phyloP scores from a whole-genome alignment of 1,284 basidiomycete species.

The Somion occarium region DNA sequence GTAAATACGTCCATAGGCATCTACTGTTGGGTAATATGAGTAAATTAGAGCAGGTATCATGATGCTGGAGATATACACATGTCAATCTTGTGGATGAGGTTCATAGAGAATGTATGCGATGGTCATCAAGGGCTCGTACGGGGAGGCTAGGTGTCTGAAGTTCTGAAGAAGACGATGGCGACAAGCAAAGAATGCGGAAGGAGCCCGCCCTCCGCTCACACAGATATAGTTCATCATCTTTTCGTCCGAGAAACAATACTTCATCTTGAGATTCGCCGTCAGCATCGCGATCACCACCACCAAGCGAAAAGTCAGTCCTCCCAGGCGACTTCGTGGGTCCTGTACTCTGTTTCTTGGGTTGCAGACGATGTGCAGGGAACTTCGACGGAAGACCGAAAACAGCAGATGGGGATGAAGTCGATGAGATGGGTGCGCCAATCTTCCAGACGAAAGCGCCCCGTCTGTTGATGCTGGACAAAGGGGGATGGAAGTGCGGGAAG shows the following conservation, averaged over 20 bases:
- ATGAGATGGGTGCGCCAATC: slow-evolving; percentile 56
- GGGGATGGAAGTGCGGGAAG: slow-evolving; percentile 62
- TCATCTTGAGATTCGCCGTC: slow-evolving; percentile 62
- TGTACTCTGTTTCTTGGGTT: slow-evolving; percentile 46
- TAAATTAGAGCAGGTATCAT: slow-evolving; percentile 26
- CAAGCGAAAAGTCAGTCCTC: slow-evolving; percentile 44
- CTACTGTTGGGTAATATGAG: slow-evolving; percentile 12
- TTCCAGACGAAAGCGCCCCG: slow-evolving; percentile 74
- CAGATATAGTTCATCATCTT: slow-evolving; percentile 69
- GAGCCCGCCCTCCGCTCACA: slow-evolving; percentile 70
- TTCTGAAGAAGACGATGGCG: slow-evolving; percentile 14
- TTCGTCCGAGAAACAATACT: slow-evolving; percentile 71
- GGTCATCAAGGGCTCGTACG: not conserved
- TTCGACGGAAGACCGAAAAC: slow-evolving; percentile 34
- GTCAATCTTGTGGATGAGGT: slow-evolving; percentile 4
- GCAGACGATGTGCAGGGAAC: slow-evolving; percentile 29
- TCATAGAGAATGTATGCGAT: not conserved
- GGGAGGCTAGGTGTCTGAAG: not conserved
- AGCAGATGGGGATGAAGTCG: slow-evolving; percentile 33
- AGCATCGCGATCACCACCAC: slow-evolving; percentile 42
- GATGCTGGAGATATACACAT: slow-evolving; percentile 10
- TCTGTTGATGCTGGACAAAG: slow-evolving; percentile 55
- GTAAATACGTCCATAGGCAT: not conserved
- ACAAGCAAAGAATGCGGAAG: slow-evolving; percentile 69
- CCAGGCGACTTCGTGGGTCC: slow-evolving; percentile 43